Conservation (phyloP, 495 filamentous ascomycete genomes). For the Beverwykella pulmonaria region DNA sequence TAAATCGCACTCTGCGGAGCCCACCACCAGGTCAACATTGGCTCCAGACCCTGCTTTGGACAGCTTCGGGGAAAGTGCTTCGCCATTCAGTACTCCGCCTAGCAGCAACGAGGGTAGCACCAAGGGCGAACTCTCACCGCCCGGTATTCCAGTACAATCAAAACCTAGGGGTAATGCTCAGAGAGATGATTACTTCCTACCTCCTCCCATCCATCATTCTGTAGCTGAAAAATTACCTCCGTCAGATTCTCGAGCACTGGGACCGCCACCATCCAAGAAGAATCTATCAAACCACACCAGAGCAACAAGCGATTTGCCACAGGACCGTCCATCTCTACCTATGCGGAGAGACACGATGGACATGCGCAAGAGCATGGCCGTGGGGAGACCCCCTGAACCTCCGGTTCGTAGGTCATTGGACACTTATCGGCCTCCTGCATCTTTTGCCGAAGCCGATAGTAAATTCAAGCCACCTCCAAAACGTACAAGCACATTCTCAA, state of each 20-base stretch:
- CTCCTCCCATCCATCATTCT: conserved; percentile 55
- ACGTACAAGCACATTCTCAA: conserved; percentile 32
- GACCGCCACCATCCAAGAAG: conserved; percentile 15
- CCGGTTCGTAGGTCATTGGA: conserved; percentile 38
- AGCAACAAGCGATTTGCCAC: conserved; percentile 46
- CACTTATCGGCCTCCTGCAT: conserved; percentile 15
- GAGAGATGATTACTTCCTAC: conserved; percentile 46
- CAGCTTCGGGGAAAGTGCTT: conserved; percentile 59
- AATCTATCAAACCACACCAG: background rate
- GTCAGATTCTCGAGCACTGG: conserved; percentile 14
- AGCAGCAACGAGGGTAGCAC: conserved; percentile 72
- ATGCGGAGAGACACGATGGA: conserved; percentile 50
- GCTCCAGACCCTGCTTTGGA: conserved; percentile 42
- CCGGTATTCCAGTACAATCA: conserved; percentile 16
- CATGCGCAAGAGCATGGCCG: conserved; percentile 30
- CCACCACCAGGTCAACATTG: conserved; percentile 35
- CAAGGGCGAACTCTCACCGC: conserved; percentile 43
- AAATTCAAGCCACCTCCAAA: conserved; percentile 36
- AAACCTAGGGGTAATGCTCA: conserved; percentile 20
- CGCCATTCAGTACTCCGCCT: conserved; percentile 90
- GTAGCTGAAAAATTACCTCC: conserved; percentile 34
- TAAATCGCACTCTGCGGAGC: conserved; percentile 45
- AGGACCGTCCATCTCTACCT: conserved; percentile 64
- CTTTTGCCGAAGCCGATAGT: conserved; percentile 15
- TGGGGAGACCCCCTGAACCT: conserved; percentile 29